Percentiles rank a stretch among this genome's conserved stretches.
Conservation (phyloP, 345 rosid species). For the Salix viminalis region DNA sequence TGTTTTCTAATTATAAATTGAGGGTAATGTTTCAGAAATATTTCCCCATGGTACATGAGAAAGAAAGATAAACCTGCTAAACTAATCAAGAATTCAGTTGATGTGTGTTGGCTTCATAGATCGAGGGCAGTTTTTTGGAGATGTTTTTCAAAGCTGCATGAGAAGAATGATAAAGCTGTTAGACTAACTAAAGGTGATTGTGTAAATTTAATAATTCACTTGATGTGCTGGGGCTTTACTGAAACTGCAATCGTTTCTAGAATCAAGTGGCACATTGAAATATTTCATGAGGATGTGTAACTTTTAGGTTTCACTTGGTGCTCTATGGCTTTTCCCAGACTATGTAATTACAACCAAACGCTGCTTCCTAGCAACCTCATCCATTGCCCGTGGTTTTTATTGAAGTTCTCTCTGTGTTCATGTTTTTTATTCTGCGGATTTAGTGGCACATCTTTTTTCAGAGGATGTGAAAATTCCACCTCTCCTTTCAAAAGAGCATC, state of each 20-base stretch:
- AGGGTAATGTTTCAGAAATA: too few relatives aligned
- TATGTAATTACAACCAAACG: too few relatives aligned
- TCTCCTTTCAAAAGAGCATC: slow-evolving; percentile 42
- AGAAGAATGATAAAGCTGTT: neutral
- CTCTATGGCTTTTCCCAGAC: too few relatives aligned
- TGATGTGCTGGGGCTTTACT: neutral
- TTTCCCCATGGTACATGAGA: too few relatives aligned
- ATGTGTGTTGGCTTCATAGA: too few relatives aligned
- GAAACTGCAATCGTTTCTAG: neutral
- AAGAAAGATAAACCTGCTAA: too few relatives aligned
- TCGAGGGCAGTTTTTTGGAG: neutral
- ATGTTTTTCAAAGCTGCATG: neutral
- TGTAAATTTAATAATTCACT: neutral
- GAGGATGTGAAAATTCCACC: slow-evolving; percentile 70
- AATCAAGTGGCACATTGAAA: neutral
- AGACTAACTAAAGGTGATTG: neutral
- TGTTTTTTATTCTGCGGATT: neutral
- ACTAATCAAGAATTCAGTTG: too few relatives aligned
- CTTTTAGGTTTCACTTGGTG: too few relatives aligned
- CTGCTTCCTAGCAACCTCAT: neutral
- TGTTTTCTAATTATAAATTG: too few relatives aligned
- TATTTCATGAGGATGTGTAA: neutral
- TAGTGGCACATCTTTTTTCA: slow-evolving; percentile 13
- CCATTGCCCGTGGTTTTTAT: neutral
- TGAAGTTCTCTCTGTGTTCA: too few relatives aligned